Evolutionary conservation across 169 alveolate genomes (phyloP).

Genomic region (Eimeria maxima): DNA sequence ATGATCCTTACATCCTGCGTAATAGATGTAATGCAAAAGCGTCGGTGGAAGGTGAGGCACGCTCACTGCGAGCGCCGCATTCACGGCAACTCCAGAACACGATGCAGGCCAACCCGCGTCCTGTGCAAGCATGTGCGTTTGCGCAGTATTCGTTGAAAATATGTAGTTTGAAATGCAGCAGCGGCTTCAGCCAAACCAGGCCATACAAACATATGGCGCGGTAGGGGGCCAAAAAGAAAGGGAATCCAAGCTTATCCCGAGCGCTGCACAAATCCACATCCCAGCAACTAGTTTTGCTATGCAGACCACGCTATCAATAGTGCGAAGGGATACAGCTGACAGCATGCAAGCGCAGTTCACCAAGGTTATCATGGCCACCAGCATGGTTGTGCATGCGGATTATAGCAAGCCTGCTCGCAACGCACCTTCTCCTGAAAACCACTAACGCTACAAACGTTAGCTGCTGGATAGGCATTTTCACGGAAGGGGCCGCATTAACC

Average conservation of each 20-base stretch:
- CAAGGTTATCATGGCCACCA: not conserved
- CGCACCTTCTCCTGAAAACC: not conserved
- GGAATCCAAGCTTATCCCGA: not conserved
- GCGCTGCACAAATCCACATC: not conserved
- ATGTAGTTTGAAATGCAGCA: too few relatives aligned
- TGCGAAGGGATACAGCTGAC: not conserved
- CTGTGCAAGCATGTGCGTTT: too few relatives aligned
- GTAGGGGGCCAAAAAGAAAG: not conserved
- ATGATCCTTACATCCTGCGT: too few relatives aligned
- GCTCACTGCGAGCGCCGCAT: too few relatives aligned
- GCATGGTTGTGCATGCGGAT: not conserved
- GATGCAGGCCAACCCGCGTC: too few relatives aligned
- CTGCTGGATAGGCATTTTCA: not conserved
- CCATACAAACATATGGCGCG: not conserved
- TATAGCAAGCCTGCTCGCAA: not conserved
- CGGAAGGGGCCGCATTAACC: not conserved
- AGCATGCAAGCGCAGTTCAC: not conserved
- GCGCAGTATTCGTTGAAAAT: too few relatives aligned
- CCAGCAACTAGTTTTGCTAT: not conserved
- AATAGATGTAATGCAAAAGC: too few relatives aligned
- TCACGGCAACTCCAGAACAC: too few relatives aligned
- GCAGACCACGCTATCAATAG: not conserved
- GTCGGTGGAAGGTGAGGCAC: too few relatives aligned
- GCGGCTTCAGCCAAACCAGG: too few relatives aligned
- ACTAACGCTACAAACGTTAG: not conserved